A percentile compares a stretch with the other conserved stretches of the same genome.
phyloP scores from a whole-genome alignment of 345 rosid genomes.

The Populus tremula region DNA sequence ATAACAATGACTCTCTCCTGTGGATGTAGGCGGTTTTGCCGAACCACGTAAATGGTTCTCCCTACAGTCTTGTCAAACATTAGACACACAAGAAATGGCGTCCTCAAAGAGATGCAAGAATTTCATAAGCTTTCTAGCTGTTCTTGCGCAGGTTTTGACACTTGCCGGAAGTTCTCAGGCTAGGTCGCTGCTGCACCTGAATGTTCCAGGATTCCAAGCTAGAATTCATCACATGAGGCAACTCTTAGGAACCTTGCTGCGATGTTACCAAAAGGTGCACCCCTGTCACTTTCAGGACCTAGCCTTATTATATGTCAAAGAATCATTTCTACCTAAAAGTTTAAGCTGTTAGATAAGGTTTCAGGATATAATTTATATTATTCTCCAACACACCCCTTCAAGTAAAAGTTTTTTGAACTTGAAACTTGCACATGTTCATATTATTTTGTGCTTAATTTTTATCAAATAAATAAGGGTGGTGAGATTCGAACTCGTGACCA shows the following conservation, averaged over 20 bases:
- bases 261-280: conserved; percentile 44
- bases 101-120: neutral
- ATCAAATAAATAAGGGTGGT: too few relatives aligned
- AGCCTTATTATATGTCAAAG: conserved; percentile 16
- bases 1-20: too few relatives aligned
- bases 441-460: too few relatives aligned
- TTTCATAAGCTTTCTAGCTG: conserved; percentile 1
- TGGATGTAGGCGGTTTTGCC: too few relatives aligned
- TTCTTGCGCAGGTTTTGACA: conserved; percentile 8
- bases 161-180: conserved; percentile 24
- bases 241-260: conserved; percentile 15
- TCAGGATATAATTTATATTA: too few relatives aligned
- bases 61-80: neutral
- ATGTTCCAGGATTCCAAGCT: neutral
- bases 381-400: too few relatives aligned
- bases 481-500: too few relatives aligned
- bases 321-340: too few relatives aligned
- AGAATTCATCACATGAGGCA: neutral
- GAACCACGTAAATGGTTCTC: too few relatives aligned
- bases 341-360: too few relatives aligned
- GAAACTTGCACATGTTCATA: too few relatives aligned
- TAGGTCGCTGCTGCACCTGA: conserved; percentile 13
- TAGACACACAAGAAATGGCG: neutral
- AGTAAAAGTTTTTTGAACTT: too few relatives aligned
- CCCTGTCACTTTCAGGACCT: conserved; percentile 49